Base-by-base conservation (phyloP, 306 rosid species). In the Elaeagnus macrophylla region DNA sequence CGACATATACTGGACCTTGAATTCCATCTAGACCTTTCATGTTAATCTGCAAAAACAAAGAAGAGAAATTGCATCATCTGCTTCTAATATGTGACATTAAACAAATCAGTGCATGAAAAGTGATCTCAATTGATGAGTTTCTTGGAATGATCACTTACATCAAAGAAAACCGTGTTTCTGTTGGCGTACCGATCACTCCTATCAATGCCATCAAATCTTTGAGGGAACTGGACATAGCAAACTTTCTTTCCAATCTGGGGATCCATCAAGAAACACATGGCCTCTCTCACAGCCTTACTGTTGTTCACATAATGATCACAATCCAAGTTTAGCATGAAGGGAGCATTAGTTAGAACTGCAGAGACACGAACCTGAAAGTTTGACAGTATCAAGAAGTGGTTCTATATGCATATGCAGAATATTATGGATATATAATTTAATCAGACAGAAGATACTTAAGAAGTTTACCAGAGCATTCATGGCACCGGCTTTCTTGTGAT, bases 401-500 rank as follows among this genome's bases (percentile, higher is more conserved):
- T 18, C 12, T 37, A 25, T 60, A 53, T 37, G 18, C 53, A 51
- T 7, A 42, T 16, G 12, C 40, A 36, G 12, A 25, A 37, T 56
- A 54, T 16, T 39, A 54, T 17, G 12, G 12, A 15, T 20, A 12
- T 41, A 44, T 41, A 13, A 13, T 57, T 9, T 20, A 45, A 8
- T 51, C 10, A 58, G 17, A 25, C 12, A 57, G 10, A 52, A 32
- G 39, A 32, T 46, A 47, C 17, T 59, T 9, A 47, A 55, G 53
- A 57, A 63, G 36, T 9, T 61, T 82, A 91, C 97, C 83, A 89
- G 70, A 67, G 95, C 75, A 75, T 89, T 89, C 97, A 89, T 89
- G 65, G 97, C 97, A 54, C 97, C 97, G 1, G 95, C 97, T 72
- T 89, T 89, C 85, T 89, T 89, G 81, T 89, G 97, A 77, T 89